Evolutionary conservation across 495 filamentous ascomycete genomes (phyloP).

Genomic region (Sordaria brevicollis): DNA sequence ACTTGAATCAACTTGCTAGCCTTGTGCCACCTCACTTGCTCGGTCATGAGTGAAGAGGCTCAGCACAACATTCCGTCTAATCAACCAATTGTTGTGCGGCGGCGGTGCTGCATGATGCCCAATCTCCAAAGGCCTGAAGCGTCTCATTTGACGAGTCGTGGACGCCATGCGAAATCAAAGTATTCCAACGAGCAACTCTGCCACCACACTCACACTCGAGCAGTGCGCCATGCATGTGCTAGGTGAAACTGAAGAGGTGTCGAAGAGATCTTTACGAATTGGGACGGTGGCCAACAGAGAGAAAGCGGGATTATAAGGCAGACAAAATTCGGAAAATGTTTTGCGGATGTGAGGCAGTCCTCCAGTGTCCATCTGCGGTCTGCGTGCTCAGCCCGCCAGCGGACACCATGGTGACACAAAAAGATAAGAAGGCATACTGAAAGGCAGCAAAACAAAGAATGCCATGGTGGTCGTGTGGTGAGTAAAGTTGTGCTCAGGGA

Average conservation of each 20-base stretch:
- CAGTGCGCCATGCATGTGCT: background rate
- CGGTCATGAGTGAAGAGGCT: background rate
- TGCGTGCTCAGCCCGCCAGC: background rate
- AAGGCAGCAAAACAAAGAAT: background rate
- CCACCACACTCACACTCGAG: background rate
- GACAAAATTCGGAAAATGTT: background rate
- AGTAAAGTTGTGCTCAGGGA: too few species aligned
- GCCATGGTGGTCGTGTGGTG: background rate
- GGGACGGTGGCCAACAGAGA: background rate
- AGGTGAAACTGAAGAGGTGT: background rate
- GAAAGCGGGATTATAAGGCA: background rate
- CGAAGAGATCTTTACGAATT: background rate
- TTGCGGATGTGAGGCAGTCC: too few species aligned
- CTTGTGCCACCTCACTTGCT: background rate
- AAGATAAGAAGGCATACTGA: background rate
- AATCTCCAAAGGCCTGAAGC: background rate
- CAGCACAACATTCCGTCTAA: background rate
- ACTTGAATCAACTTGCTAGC: background rate
- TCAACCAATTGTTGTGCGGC: background rate
- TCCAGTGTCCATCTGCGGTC: background rate
- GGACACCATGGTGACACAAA: background rate
- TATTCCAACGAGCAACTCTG: background rate
- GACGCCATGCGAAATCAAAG: background rate
- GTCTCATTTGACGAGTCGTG: background rate
- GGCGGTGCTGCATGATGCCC: background rate